Conservation (phyloP, 768 basidiomycete genomes). For the Hysterangium stoloniferum region DNA sequence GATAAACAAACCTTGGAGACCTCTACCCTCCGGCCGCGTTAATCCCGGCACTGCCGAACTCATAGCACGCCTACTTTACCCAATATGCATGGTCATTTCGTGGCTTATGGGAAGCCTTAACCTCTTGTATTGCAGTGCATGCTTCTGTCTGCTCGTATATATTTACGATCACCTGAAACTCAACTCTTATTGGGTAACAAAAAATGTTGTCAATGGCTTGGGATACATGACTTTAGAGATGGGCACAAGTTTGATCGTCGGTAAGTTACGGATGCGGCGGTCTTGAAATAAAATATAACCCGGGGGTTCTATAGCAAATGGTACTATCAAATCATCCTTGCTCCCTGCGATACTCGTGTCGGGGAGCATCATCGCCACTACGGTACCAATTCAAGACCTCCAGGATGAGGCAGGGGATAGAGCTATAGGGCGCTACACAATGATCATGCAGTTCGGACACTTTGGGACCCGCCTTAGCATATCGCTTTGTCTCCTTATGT, state of each 20-base stretch:
- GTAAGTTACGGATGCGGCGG: no score
- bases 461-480: constrained; percentile 19
- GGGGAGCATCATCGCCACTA: constrained; percentile 18
- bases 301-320: constrained; percentile 13
- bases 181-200: constrained; percentile 12
- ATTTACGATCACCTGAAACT: constrained; percentile 8
- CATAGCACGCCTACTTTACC: neutral
- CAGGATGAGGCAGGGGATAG: constrained; percentile 20
- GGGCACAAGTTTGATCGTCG: constrained; percentile 14
- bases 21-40: constrained; percentile 25
- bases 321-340: neutral
- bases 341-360: neutral
- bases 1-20: constrained; percentile 25
- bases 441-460: neutral
- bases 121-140: constrained; percentile 2
- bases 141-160: constrained; percentile 1
- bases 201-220: constrained; percentile 18
- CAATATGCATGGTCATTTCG: neutral
- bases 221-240: constrained; percentile 20
- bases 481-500: constrained; percentile 17
- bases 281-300: no score
- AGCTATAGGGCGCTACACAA: constrained; percentile 16
- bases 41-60: constrained; percentile 9
- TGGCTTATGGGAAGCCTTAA: neutral
- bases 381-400: constrained; percentile 22